Evolutionary conservation across 139 green algal genomes (phyloP).

Genomic region (Tetraselmis striata): DNA sequence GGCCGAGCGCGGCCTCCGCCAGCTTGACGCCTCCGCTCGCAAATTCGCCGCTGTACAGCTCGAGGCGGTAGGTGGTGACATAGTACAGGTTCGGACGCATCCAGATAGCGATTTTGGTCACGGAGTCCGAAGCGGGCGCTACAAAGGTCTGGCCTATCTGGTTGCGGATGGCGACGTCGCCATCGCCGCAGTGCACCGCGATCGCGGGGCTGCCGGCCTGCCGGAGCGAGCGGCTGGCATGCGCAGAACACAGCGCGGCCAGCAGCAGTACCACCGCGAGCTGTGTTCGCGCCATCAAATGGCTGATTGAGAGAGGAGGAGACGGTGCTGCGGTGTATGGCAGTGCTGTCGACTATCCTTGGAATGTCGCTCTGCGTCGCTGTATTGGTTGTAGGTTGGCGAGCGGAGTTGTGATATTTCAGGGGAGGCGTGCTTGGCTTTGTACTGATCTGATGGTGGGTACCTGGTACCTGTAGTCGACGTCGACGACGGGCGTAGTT

Average conservation of each 20-base stretch:
- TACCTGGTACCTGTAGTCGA: no score
- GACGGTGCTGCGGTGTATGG: no score
- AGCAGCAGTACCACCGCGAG: background rate
- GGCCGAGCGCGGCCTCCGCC: background rate
- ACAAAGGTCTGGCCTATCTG: background rate
- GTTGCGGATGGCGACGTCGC: background rate
- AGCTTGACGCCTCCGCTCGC: background rate
- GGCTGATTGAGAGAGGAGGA: no score
- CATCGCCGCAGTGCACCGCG: background rate
- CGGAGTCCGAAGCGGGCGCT: background rate
- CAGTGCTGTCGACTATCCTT: no score
- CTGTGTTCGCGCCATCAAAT: no score
- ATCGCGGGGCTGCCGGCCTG: background rate
- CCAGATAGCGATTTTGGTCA: background rate
- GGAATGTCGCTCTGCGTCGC: no score
- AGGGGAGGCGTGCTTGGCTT: no score
- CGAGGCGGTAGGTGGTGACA: background rate
- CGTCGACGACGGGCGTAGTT: no score
- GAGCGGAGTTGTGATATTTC: no score
- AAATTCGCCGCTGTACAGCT: background rate
- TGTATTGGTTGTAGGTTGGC: no score
- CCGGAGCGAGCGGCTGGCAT: background rate
- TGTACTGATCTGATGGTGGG: no score
- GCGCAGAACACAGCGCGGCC: background rate
- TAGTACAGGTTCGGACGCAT: background rate